These are phyloP conservation scores for Infundibulicybe gibba DNA, from an alignment of 768 basidiomycete genomes.

Conservation along the genomic window DNA sequence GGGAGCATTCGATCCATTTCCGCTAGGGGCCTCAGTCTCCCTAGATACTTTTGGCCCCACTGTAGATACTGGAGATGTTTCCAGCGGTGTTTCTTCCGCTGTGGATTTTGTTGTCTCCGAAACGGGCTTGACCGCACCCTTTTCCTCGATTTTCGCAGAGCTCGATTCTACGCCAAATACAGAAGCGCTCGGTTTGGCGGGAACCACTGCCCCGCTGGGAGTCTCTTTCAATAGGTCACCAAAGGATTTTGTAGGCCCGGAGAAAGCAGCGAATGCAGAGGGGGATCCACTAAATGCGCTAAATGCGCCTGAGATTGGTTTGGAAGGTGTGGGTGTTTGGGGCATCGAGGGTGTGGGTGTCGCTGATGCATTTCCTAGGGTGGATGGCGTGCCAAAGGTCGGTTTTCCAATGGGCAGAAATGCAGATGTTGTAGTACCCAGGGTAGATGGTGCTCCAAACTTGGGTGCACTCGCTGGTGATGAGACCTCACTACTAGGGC, in stretches of 20 bases:
- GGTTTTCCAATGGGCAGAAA: conserved; percentile 22
- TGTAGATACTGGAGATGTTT: conserved; percentile 2
- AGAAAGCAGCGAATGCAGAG: conserved; percentile 38
- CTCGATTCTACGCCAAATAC: background rate
- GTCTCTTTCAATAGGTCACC: conserved; percentile 51
- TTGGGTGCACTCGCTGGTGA: conserved; percentile 17
- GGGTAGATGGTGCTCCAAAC: conserved; percentile 35
- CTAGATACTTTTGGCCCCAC: conserved; percentile 4
- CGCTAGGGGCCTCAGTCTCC: background rate
- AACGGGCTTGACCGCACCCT: conserved; percentile 6
- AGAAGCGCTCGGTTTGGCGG: conserved; percentile 10
- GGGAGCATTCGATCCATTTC: conserved; percentile 13
- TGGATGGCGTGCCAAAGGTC: conserved; percentile 35
- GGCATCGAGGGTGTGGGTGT: conserved; percentile 23
- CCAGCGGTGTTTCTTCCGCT: background rate
- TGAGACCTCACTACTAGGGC: conserved; percentile 7
- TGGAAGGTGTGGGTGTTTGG: conserved; percentile 19
- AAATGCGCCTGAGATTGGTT: conserved; percentile 39
- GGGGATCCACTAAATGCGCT: conserved; percentile 43
- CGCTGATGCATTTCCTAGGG: conserved; percentile 27
- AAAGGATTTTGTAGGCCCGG: conserved; percentile 50
- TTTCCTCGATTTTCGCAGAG: background rate
- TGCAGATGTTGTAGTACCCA: conserved; percentile 13
- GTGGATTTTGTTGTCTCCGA: background rate
- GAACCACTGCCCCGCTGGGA: conserved; percentile 21